A percentile compares a stretch with the other conserved stretches of the same genome.
These are phyloP conservation scores for Cercospora sojina DNA, from an alignment of 2,329 filamentous ascomycete genomes.

Conservation along the genomic window DNA sequence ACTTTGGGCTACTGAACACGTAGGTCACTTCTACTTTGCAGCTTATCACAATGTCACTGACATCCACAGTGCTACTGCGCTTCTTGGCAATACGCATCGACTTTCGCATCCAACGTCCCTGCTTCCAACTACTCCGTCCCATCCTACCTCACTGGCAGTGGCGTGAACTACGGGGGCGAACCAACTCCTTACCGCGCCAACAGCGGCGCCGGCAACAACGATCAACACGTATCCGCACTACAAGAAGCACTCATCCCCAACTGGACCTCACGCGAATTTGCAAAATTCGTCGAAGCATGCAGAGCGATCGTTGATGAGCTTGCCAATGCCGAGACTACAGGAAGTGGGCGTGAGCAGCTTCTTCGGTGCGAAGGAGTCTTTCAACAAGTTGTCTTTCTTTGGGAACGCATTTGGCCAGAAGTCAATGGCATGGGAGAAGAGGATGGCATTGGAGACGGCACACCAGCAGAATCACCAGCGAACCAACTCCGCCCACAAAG, in stretches of 20 bases:
- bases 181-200: neutral
- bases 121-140: conserved; percentile 35
- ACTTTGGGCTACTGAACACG: conserved; percentile 74
- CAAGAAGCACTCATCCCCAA: conserved; percentile 53
- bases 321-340: conserved; percentile 48
- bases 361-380: conserved; percentile 49
- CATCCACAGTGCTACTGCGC: conserved; percentile 45
- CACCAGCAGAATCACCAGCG: conserved; percentile 7
- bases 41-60: conserved; percentile 14
- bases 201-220: conserved; percentile 7
- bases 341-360: conserved; percentile 51
- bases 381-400: conserved; percentile 50
- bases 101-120: conserved; percentile 40
- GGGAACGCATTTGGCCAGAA: conserved; percentile 51
- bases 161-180: conserved; percentile 19
- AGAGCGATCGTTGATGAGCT: conserved; percentile 51
- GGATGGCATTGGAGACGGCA: conserved; percentile 35
- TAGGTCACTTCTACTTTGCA: conserved; percentile 32
- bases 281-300: conserved; percentile 52
- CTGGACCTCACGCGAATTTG: conserved; percentile 52
- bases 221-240: conserved; percentile 48
- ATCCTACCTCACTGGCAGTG: conserved; percentile 33
- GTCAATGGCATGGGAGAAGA: conserved; percentile 52
- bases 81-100: conserved; percentile 51
- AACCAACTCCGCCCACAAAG: conserved; percentile 12